A percentile compares a stretch with the other conserved stretches of the same genome.
Conservation (phyloP, 2,329 filamentous ascomycete genomes). For the Colletotrichum shisoi region DNA sequence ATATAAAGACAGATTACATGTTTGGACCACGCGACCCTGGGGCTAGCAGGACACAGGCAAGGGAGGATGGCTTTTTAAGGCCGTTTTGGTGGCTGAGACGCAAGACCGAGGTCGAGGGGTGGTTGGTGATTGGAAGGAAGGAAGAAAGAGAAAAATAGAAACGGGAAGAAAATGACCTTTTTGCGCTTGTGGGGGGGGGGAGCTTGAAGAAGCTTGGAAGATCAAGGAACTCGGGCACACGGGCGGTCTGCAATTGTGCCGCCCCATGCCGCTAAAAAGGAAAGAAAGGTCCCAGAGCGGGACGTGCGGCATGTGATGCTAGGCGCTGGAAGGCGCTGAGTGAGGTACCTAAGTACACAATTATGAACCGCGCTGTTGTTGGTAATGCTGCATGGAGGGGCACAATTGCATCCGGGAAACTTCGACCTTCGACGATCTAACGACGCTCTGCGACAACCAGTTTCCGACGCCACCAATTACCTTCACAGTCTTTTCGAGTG, state of each 20-base stretch:
- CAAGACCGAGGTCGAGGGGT: constrained; percentile 24
- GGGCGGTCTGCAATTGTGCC: constrained; percentile 35
- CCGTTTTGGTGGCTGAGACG: constrained; percentile 35
- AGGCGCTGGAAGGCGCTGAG: constrained; percentile 6
- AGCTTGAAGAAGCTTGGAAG: constrained; percentile 37
- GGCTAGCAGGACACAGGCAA: constrained; percentile 28
- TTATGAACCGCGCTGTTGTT: neutral
- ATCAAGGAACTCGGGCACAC: constrained; percentile 26
- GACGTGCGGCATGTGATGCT: constrained; percentile 33
- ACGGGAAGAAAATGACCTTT: constrained; percentile 30
- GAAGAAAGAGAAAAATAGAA: constrained; percentile 31
- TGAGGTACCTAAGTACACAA: too few species aligned
- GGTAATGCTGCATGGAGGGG: constrained; percentile 34
- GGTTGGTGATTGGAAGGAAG: constrained; percentile 32
- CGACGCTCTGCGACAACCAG: neutral
- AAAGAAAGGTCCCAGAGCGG: constrained; percentile 1
- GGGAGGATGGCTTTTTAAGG: constrained; percentile 25
- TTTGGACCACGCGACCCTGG: constrained; percentile 19
- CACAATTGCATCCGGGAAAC: constrained; percentile 19
- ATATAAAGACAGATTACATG: constrained; percentile 38
- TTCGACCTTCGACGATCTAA: constrained; percentile 15
- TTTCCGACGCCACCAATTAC: constrained; percentile 3
- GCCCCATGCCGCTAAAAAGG: constrained; percentile 29
- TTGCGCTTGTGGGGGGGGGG: constrained; percentile 28
- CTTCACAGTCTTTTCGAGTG: neutral